Evolutionary conservation across 495 filamentous ascomycete genomes (phyloP), one percentile per base, ranked within the genome.

Genomic region (Tuber indicum): DNA sequence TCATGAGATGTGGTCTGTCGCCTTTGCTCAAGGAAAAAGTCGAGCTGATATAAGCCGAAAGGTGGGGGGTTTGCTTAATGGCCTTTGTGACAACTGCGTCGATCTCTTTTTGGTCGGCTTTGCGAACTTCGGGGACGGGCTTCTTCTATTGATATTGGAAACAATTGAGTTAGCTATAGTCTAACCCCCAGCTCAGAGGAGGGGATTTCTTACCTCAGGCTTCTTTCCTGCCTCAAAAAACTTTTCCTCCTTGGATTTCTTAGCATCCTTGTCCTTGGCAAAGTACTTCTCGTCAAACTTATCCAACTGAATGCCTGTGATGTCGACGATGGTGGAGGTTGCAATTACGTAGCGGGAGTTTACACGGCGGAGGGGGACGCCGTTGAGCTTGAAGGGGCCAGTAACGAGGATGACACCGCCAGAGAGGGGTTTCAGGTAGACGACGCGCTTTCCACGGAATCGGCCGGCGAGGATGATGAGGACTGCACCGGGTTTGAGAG

Each of bases 331-430:
- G 83, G 91, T 91, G 84, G 92, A 96, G 82, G 96, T 99, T 84
- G 94, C 95, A 86, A 98, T 98, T 79, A 99, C 96, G 87, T 98
- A 99, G 89, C 96, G 91, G 83, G 95, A 87, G 88, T 99, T 99
- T 84, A 99, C 96, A 87, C 96, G 90, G 86, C 96, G 91, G 84
- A 99, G 92, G 78, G 96, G 96, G 78, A 99, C 96, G 87, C 96
- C 96, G 88, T 99, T 99, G 89, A 98, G 91, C 91, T 97, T 98
- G 92, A 98, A 99, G 84, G 96, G 96, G 82, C 96, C 96, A 84
- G 96, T 99, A 81, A 99, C 92, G 84, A 99, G 93, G 85, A 99
- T 94, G 79, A 98, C 92, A 87, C 96, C 96, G 88, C 97, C 92
- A 84, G 91, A 87, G 85, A 99, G 94, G 87, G 91, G 89, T 90